Percentiles rank a stretch among this genome's conserved stretches.
These are phyloP conservation scores for Breynia disticha DNA, from an alignment of 441 rosid species.

Conservation along the genomic window DNA sequence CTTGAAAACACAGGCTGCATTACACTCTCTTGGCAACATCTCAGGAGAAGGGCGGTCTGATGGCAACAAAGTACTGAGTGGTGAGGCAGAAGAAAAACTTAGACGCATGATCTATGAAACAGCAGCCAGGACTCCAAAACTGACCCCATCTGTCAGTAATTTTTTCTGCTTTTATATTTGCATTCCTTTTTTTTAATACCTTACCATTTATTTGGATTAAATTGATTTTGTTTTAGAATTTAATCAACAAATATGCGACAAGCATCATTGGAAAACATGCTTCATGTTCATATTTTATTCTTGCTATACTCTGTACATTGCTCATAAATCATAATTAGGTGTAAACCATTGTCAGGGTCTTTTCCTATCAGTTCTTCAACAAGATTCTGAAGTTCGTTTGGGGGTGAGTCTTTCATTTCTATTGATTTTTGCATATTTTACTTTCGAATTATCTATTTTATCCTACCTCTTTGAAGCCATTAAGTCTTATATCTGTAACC, in stretches of 20 bases:
- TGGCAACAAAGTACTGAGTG: slow-evolving; percentile 33
- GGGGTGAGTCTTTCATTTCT: slow-evolving; percentile 41
- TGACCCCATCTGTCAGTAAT: slow-evolving; percentile 67
- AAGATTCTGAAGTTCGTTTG: slow-evolving; percentile 60
- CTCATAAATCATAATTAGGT: slow-evolving; percentile 11
- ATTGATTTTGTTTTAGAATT: no score
- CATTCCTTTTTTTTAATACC: slow-evolving; percentile 2
- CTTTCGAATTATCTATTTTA: neutral
- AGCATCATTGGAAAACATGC: no score
- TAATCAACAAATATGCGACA: no score
- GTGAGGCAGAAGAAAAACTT: slow-evolving; percentile 68
- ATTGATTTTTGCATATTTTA: neutral
- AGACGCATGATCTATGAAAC: slow-evolving; percentile 53
- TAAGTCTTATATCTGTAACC: no score
- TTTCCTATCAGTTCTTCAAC: slow-evolving; percentile 61
- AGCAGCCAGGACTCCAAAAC: slow-evolving; percentile 64
- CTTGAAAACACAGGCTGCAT: slow-evolving; percentile 48
- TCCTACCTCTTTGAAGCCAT: neutral
- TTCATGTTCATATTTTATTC: no score
- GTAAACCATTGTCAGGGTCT: slow-evolving; percentile 50
- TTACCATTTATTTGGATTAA: no score
- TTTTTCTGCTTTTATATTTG: slow-evolving; percentile 6
- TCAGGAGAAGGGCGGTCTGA: slow-evolving; percentile 59
- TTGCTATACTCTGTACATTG: neutral
- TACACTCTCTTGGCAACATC: slow-evolving; percentile 70